Percentiles rank a stretch among this genome's conserved stretches.
phyloP scores from a whole-genome alignment of 75 land plant species.

The Selaginella moellendorffii region DNA sequence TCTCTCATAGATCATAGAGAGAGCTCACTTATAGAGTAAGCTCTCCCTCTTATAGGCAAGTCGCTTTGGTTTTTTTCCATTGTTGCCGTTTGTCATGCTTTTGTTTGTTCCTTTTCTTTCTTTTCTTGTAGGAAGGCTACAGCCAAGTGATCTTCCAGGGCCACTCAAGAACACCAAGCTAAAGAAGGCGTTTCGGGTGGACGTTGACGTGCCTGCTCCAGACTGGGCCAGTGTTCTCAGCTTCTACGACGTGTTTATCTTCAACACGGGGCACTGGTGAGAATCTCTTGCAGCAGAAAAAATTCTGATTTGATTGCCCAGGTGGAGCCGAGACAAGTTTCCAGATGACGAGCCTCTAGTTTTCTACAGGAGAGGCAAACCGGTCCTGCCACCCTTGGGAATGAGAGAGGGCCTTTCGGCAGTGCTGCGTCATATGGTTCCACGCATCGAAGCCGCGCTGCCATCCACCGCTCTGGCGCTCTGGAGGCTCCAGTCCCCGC shows the following conservation, averaged over 20 bases:
- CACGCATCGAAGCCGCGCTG: conserved; percentile 38
- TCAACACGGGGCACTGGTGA: conserved; percentile 93
- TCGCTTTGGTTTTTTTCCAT: too few relatives aligned
- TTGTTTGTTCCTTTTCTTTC: background rate
- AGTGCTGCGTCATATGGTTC: conserved; percentile 51
- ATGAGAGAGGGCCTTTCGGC: conserved; percentile 52
- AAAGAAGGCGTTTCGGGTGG: conserved; percentile 49
- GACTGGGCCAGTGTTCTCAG: conserved; percentile 61
- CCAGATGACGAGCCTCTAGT: conserved; percentile 70
- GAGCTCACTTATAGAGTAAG: background rate
- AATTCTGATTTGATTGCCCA: conserved; percentile 8
- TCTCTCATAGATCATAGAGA: too few relatives aligned
- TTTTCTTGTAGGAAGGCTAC: conserved; percentile 40
- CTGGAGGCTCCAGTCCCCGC: conserved; percentile 90
- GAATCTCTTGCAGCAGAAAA: conserved; percentile 6
- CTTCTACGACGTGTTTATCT: conserved; percentile 75
- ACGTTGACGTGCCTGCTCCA: conserved; percentile 73
- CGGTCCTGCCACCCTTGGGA: conserved; percentile 53
- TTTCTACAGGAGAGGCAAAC: conserved; percentile 51
- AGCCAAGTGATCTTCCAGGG: conserved; percentile 25
- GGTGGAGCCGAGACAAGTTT: conserved; percentile 84
- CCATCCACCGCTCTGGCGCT: conserved; percentile 50
- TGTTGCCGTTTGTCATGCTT: too few relatives aligned
- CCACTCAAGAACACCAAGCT: conserved; percentile 21
- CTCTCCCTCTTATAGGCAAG: background rate